Percentiles rank a stretch among this genome's conserved stretches.
These are phyloP conservation scores for Kodamaea leandrae DNA, from an alignment of 805 yeast genomes.

Conservation along the genomic window DNA sequence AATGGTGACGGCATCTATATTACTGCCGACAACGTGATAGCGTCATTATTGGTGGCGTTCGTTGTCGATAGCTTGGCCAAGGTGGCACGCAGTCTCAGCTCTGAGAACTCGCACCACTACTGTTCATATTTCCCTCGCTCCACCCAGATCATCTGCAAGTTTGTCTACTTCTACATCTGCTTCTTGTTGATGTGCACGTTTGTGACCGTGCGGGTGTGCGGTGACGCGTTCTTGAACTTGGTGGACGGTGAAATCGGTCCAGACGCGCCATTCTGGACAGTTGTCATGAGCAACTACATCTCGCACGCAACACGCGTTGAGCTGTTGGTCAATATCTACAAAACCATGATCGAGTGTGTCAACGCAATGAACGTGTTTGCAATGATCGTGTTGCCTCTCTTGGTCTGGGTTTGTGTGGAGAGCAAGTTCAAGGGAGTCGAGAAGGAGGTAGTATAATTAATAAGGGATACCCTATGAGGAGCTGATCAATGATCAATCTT, in stretches of 20 bases:
- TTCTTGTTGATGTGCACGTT: slow-evolving; percentile 15
- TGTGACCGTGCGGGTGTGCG: slow-evolving; percentile 15
- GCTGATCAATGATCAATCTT: not conserved
- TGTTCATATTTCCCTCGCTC: slow-evolving; percentile 16
- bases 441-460: slow-evolving; percentile 13
- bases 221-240: slow-evolving; percentile 23
- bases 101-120: slow-evolving; percentile 14
- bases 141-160: slow-evolving; percentile 16
- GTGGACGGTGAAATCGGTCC: slow-evolving; percentile 2
- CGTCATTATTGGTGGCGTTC: slow-evolving; percentile 18
- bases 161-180: slow-evolving; percentile 24
- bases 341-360: slow-evolving; percentile 17
- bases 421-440: not conserved
- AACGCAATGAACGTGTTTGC: slow-evolving; percentile 18
- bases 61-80: slow-evolving; percentile 11
- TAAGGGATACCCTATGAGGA: no score
- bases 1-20: slow-evolving; percentile 11
- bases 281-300: slow-evolving; percentile 18
- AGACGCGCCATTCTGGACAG: slow-evolving; percentile 13
- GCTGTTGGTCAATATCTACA: slow-evolving; percentile 10
- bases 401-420: slow-evolving; percentile 22
- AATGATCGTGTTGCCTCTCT: slow-evolving; percentile 21
- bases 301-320: slow-evolving; percentile 4
- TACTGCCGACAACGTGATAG: slow-evolving; percentile 26
- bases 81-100: slow-evolving; percentile 13